Evolutionary conservation across 768 basidiomycete genomes (phyloP), one percentile per base, ranked within the genome.

Genomic region (Psilocybe tampanensis): DNA sequence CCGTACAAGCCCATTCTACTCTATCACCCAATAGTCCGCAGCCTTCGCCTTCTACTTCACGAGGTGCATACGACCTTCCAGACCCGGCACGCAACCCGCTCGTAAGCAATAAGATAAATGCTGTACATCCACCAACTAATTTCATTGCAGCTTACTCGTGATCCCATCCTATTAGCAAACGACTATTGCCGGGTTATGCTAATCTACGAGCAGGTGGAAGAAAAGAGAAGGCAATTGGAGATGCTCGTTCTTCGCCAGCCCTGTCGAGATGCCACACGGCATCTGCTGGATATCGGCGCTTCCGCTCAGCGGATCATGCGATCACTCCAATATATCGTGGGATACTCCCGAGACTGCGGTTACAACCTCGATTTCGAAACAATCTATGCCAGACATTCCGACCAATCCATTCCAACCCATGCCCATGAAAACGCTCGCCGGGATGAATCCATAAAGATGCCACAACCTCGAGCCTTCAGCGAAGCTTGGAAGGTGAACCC

Each of bases 161-260:
- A 29, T 19, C 13, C 47, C 5, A 19, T 13, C 47, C 2, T 26
- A 11, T 18, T 48, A 6, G 47, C 26, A 19, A 29, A 29, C 26
- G 47, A 48, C 12, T 48, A 48, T 29, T 48, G 47, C 15, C 47
- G 47, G 26, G n/a, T 48, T 8, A 48, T 48, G 47, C n/a, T 33
- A 13, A 5, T 48, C 13, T 23, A 48, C n/a, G 47, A 48, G 8
- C 47, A 48, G n/a, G 26, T 48, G 4, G 17, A 48, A 15, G 11
- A 29, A 7, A 17, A 21, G 29, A 8, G 18, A 29, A 15, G 15
- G 26, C 47, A 48, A 5, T 29, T 48, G 26, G 47, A 48, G 29
- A 29, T 32, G 29, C 12, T 19, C 17, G 18, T 23, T 29, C 29
- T 48, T n/a, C 47, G 29, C 11, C 26, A 48, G 8, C 17, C 29